These are phyloP conservation scores for Neurospora sp. DNA, from an alignment of 495 filamentous ascomycete genomes.

Conservation along the genomic window DNA sequence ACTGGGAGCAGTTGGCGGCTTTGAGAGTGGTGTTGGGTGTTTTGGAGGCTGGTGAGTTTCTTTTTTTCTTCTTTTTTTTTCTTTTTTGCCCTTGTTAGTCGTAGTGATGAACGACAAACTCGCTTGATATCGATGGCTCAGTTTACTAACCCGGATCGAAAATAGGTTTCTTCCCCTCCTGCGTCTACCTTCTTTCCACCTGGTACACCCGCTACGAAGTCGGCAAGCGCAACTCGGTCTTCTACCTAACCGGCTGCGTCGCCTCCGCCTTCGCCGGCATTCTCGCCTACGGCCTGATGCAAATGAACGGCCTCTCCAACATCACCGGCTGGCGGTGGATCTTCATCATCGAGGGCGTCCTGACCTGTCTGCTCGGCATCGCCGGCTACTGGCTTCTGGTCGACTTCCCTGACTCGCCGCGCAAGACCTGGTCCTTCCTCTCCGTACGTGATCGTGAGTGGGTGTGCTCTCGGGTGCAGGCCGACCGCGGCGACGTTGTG, in stretches of 20 bases:
- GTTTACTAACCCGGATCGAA: no score
- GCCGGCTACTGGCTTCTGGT: constrained; percentile 44
- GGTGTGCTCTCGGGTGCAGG: constrained; percentile 47
- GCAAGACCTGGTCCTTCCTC: constrained; percentile 44
- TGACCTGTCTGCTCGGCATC: constrained; percentile 37
- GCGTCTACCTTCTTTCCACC: constrained; percentile 51
- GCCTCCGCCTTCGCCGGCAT: constrained; percentile 55
- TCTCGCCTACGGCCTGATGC: constrained; percentile 53
- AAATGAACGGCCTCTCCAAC: constrained; percentile 39
- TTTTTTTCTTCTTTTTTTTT: no score
- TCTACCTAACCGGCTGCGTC: constrained; percentile 54
- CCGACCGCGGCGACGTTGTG: constrained; percentile 47
- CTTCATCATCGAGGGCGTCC: constrained; percentile 51
- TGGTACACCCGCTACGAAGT: constrained; percentile 60
- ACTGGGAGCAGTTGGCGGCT: constrained; percentile 40
- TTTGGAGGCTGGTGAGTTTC: constrained; percentile 47
- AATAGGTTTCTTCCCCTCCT: constrained; percentile 47
- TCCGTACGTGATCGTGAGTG: constrained; percentile 40
- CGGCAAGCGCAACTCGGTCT: constrained; percentile 52
- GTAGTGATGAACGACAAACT: no score
- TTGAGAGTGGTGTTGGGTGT: constrained; percentile 50
- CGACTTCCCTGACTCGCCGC: constrained; percentile 49
- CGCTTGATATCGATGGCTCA: no score
- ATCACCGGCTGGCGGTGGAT: constrained; percentile 54
- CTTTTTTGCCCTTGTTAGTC: no score